These are phyloP conservation scores for Boletus semigastroideus DNA, from an alignment of 1,284 basidiomycete genomes.

Conservation along the genomic window DNA sequence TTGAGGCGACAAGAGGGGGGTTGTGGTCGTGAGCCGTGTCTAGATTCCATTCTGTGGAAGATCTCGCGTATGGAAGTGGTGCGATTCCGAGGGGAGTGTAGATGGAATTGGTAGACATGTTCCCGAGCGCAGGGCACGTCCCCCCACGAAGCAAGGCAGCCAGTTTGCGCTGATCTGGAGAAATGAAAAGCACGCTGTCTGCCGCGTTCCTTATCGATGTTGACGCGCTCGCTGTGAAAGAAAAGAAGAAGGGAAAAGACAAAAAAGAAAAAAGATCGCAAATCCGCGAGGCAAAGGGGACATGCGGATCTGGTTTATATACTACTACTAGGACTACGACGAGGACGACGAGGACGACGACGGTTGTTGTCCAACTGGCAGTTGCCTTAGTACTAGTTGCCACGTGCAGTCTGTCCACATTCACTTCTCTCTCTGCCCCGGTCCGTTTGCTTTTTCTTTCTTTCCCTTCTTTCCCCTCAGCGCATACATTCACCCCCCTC, in stretches of 20 bases:
- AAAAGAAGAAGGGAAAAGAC: conserved; percentile 2
- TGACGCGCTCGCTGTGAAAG: conserved; percentile 14
- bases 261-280: conserved; percentile 11
- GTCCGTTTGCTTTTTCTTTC: conserved; percentile 10
- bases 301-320: conserved; percentile 31
- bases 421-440: conserved; percentile 11
- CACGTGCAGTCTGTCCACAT: conserved; percentile 19
- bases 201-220: conserved; percentile 29
- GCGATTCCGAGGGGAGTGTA: conserved; percentile 19
- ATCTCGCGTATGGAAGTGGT: conserved; percentile 13
- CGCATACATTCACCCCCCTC: conserved; percentile 17
- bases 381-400: neutral
- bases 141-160: conserved; percentile 21
- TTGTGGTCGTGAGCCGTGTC: conserved; percentile 7
- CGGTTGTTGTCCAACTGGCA: too few species aligned
- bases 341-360: neutral
- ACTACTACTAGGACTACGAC: conserved; percentile 8
- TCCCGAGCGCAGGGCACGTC: conserved; percentile 24
- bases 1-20: conserved; percentile 40
- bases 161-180: conserved; percentile 29
- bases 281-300: conserved; percentile 29
- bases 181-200: conserved; percentile 33
- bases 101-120: conserved; percentile 22
- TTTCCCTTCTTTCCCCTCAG: neutral
- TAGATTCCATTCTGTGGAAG: conserved; percentile 26